Evolutionary conservation across 345 rosid species (phyloP).

Genomic region (Populus pruinosa): DNA sequence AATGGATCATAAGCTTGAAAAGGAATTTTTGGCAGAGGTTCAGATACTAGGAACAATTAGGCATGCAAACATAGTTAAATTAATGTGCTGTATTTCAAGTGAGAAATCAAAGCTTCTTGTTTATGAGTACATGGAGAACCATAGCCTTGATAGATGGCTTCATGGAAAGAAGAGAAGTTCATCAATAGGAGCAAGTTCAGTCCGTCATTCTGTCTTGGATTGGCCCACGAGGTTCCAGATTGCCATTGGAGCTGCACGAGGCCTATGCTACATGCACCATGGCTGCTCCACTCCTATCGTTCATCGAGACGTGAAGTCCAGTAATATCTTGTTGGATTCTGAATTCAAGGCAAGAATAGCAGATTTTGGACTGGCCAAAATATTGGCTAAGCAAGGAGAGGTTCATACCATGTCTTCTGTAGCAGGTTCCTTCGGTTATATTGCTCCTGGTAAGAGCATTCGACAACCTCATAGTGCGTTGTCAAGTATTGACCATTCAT

Average conservation of each 20-base stretch:
- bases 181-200: conserved; percentile 13
- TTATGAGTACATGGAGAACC: conserved; percentile 86
- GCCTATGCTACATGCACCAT: conserved; percentile 88
- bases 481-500: not conserved
- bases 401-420: conserved; percentile 75
- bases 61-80: conserved; percentile 79
- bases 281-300: conserved; percentile 67
- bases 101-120: conserved; percentile 86
- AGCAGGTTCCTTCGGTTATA: conserved; percentile 86
- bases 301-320: conserved; percentile 87
- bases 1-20: conserved; percentile 56
- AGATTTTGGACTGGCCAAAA: conserved; percentile 88
- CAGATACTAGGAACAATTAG: conserved; percentile 69
- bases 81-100: conserved; percentile 79
- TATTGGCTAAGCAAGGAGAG: conserved; percentile 57
- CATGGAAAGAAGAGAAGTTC: conserved; percentile 48
- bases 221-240: conserved; percentile 77
- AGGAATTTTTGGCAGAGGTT: conserved; percentile 75
- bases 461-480: not conserved
- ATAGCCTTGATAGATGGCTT: conserved; percentile 84
- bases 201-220: conserved; percentile 24
- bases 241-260: conserved; percentile 82
- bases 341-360: conserved; percentile 74
- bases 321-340: conserved; percentile 78
- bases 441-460: conserved; percentile 72